Base-by-base conservation (phyloP, 2,329 filamentous ascomycete genomes). In the Fusarium illudens region DNA sequence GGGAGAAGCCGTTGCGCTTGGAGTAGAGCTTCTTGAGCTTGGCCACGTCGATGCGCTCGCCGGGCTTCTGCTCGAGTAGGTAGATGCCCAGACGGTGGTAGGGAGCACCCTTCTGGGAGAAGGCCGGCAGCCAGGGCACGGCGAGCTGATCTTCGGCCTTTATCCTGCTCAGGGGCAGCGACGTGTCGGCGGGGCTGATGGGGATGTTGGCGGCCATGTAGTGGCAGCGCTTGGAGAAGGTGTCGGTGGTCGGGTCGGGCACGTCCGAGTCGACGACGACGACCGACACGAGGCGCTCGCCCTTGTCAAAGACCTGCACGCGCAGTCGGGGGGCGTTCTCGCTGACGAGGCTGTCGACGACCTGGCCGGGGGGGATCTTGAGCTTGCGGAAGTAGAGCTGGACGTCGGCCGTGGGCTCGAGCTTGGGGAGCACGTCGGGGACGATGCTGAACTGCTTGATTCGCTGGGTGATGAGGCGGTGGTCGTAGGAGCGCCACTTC, bases 191-290 rank as follows among this genome's bases (percentile, higher is more conserved):
- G 4, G 86, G 86, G 68, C 76, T 77, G 68, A 88, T 77, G 36
- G 84, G 84, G 50, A 89, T 79, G 77, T 89, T 89, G 75, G 83
- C 88, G 19, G 94, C 95, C 36, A 98, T 85, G 81, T 91, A 97
- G 81, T 98, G 95, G 79, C 92, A 96, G 75, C 93, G 89, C 78
- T 90, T 91, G 65, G 86, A 85, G 81, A 96, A 99, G 66, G 82
- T 82, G 78, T 99, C 92, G 19, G 81, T 86, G 64, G 91, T 89
- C 6, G 90, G 79, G 69, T 94, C 88, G 56, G 96, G 96, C 0
- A 98, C 93, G 81, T 99, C 96, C 1, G 93, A 86, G 80, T 99
- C 95, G 65, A 98, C 84, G 52, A 98, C 91, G 2, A 90, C 92
- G 36, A 99, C 86, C 10, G 92, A 93, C 71, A 97, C 89, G 29